Evolutionary conservation across 2,329 filamentous ascomycete species (phyloP).

Genomic region (Calonectria multiphialidica): DNA sequence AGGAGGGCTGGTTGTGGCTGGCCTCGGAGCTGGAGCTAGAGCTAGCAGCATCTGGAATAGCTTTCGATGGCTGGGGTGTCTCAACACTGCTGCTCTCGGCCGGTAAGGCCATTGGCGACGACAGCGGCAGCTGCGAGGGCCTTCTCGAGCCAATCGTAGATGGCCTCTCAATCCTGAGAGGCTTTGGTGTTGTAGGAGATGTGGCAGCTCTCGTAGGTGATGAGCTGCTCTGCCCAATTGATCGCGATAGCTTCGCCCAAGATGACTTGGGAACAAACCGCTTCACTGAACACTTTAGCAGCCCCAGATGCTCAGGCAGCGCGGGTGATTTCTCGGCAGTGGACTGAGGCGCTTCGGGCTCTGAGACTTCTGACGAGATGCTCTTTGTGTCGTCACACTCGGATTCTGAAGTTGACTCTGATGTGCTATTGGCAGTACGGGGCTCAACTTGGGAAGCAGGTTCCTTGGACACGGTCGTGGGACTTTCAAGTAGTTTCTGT

Average conservation of each 20-base stretch:
- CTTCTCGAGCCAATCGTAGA: not conserved
- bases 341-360: not conserved
- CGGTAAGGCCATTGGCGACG: not conserved
- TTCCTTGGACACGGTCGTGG: not conserved
- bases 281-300: constrained; percentile 39
- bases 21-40: not conserved
- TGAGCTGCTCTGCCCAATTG: constrained; percentile 16
- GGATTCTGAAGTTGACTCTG: not conserved
- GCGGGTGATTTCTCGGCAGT: not conserved
- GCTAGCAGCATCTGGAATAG: not conserved
- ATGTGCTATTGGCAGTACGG: not conserved
- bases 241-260: constrained; percentile 37
- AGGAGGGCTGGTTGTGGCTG: not conserved
- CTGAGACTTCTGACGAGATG: not conserved
- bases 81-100: not conserved
- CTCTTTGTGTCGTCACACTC: not conserved
- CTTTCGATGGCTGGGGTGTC: not conserved
- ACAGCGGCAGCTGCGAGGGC: not conserved
- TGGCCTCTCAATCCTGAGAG: too few relatives aligned
- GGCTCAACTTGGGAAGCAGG: not conserved
- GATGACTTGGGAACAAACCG: constrained; percentile 40
- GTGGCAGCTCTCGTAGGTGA: not conserved
- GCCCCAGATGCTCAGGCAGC: constrained; percentile 4
- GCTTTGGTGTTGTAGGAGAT: not conserved
- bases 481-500: not conserved